These are phyloP conservation scores for Isochrysis galbana DNA, from an alignment of 78 protist species.

Conservation along the genomic window DNA sequence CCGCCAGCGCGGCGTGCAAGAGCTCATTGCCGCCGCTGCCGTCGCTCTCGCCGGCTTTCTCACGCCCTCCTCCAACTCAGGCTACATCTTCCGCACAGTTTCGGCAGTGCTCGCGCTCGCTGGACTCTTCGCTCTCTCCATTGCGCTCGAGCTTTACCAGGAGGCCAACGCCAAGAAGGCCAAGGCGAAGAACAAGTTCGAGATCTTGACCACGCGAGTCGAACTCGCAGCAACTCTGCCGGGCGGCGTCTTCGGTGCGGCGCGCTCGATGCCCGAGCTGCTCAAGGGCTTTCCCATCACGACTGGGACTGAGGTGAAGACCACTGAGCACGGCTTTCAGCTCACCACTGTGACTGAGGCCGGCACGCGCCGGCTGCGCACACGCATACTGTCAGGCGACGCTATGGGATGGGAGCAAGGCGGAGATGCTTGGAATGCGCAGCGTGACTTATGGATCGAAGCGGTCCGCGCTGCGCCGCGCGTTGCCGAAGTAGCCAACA, in stretches of 20 bases:
- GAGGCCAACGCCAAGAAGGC: neutral
- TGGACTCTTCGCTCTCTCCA: neutral
- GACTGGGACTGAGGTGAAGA: neutral
- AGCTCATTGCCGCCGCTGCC: neutral
- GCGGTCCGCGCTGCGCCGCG: constrained; percentile 12
- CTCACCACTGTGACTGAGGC: neutral
- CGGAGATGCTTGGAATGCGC: neutral
- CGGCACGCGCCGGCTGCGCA: constrained; percentile 3
- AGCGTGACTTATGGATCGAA: neutral
- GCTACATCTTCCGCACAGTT: neutral
- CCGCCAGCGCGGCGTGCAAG: neutral
- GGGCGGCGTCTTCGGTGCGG: neutral
- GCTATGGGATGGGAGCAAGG: neutral
- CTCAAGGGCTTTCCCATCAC: neutral
- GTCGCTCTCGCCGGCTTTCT: neutral
- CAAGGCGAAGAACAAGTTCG: neutral
- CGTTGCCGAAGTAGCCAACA: neutral
- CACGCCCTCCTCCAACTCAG: neutral
- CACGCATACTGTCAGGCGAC: neutral
- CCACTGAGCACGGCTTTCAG: neutral
- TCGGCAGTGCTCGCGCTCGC: neutral
- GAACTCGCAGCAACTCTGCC: neutral
- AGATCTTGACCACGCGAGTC: neutral
- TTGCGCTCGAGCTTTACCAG: neutral
- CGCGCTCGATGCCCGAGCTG: neutral